Conservation (phyloP, 106 monocot species). For the Agapanthus africanus region DNA sequence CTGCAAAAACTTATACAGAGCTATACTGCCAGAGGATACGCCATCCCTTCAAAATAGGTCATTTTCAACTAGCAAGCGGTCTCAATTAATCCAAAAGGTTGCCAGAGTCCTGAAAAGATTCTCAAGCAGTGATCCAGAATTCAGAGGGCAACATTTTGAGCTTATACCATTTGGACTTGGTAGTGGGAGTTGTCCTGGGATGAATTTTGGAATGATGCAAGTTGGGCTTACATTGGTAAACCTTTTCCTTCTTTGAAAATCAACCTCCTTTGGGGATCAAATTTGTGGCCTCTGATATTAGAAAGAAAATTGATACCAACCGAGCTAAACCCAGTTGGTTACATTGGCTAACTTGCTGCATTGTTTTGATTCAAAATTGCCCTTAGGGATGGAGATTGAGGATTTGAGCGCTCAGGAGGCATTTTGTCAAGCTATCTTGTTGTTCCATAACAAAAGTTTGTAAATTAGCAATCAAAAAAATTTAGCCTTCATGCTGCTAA, state of each 20-base stretch:
- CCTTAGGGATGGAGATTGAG: conserved; percentile 4
- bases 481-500: too few relatives aligned
- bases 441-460: too few relatives aligned
- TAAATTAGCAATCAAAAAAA: too few relatives aligned
- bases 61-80: conserved; percentile 5
- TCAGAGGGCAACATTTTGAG: conserved; percentile 8
- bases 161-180: conserved; percentile 15
- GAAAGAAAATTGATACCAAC: too few relatives aligned
- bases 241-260: too few relatives aligned
- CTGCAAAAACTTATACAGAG: not conserved
- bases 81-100: not conserved
- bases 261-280: too few relatives aligned
- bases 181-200: conserved; percentile 12
- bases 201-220: not conserved
- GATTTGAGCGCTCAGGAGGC: conserved; percentile 25
- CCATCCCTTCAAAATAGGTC: conserved; percentile 2
- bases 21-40: conserved; percentile 5
- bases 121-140: not conserved
- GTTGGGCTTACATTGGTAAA: conserved; percentile 25
- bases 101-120: conserved; percentile 16
- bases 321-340: too few relatives aligned
- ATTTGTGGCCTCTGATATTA: too few relatives aligned
- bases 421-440: conserved; percentile 1
- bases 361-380: conserved; percentile 23
- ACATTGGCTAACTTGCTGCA: conserved; percentile 26